Base-by-base conservation (phyloP, 108 stramenopile species). In the Cyclotella distinguenda region DNA sequence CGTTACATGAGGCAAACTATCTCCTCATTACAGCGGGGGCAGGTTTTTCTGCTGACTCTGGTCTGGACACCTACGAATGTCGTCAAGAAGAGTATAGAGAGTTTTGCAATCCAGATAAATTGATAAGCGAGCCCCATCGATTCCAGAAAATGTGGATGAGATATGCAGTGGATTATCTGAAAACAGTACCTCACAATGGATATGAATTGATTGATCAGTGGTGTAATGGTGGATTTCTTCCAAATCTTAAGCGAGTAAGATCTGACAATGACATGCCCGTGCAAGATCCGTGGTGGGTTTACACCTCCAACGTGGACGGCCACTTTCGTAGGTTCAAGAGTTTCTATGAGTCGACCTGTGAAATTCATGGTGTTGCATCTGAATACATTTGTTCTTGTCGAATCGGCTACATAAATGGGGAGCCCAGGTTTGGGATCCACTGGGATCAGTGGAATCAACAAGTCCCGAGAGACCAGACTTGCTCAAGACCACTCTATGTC, bases 261-360 rank as follows among this genome's bases (percentile, higher is more conserved):
- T 10, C 31, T 3, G 42, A 32, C 8, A 42, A 36, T 26, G n/a
- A n/a, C n/a, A n/a, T n/a, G n/a, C n/a, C n/a, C n/a, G n/a, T n/a
- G n/a, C n/a, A n/a, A n/a, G n/a, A 31, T 55, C 66, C 80, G 25
- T 84, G 73, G 68, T 84, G 68, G 63, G 56, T 81, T 4, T 84
- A 84, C 45, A 68, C 81, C 6, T 78, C 77, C 4, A 84, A 84
- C 50, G 80, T 84, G 11, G 83, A 84, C 66, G 77, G 83, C 28
- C 78, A 82, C 43, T 84, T 84, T 34, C 25, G 72, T 10, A 54
- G 60, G 26, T 59, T 67, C 38, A 30, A 39, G n/a, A 74, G 68
- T 50, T 73, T 74, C 33, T 3, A 19, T 25, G 34, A 78, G 11
- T 23, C 35, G 15, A 13, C 71, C 12, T 74, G 72, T 66, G 81